Evolutionary conservation across 2,329 filamentous ascomycete species (phyloP), one percentile per base, ranked within the genome.

Genomic region (Penicillium sp.): DNA sequence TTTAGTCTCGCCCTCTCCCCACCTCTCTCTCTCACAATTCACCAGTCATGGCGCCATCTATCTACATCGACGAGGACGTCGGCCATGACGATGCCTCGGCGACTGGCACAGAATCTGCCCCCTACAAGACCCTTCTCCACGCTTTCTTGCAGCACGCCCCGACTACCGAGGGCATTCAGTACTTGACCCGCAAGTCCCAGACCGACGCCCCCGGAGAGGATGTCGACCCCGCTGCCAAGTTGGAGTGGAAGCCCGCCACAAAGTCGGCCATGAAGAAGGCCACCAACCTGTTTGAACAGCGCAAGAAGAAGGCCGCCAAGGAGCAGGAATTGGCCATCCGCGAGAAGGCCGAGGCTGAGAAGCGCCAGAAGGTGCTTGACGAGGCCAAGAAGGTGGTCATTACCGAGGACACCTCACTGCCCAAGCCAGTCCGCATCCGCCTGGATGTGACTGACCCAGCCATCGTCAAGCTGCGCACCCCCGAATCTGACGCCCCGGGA

Each of bases 201-300:
- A 88, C 86, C 51, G 86, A 85, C 28, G 75, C 84, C 22, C 77
- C 84, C n/a, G 83, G 80, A 57, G 83, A 84, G 67, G 84, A 84
- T 72, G 87, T 87, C 63, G 90, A 91, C 69, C 83, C 84, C 64
- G 81, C 83, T 55, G 83, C 83, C 55, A 84, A 86, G 65, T 77
- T 88, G 64, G 84, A 87, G 68, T 96, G 89, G 90, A 94, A 93
- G 80, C 88, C 89, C 57, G 89, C 87, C 20, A 88, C 90, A 61
- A 96, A 95, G 81, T 90, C 89, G 61, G 91, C 91, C 22, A 76
- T 92, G 73, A 96, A 96, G 83, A 96, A 96, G 79, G 90, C 89
- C 4, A 86, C 86, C 80, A 88, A 87, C 75, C 87, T 87, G 64
- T 87, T 87, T 65, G 90, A 92, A 67, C 83, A 84, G 64, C 87